These are phyloP conservation scores for Saccharum officinarum DNA, from an alignment of 176 grass and related monocot genomes.

Conservation along the genomic window DNA sequence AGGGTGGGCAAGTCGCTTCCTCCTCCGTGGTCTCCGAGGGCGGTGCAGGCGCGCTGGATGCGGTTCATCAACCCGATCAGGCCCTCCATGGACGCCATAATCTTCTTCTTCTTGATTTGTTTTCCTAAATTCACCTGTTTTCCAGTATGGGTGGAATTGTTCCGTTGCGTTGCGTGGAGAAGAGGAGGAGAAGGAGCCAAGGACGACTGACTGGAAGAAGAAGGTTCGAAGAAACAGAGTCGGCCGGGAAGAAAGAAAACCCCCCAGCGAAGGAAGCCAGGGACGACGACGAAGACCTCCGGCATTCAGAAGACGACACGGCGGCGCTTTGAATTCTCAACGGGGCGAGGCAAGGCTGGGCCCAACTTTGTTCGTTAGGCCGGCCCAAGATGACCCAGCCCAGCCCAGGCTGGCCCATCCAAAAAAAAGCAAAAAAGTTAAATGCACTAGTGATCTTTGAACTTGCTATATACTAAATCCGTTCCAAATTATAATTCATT, in stretches of 20 bases:
- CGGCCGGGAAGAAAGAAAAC: not conserved
- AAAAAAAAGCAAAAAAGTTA: too few species aligned
- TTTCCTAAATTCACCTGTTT: not conserved
- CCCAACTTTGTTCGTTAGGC: not conserved
- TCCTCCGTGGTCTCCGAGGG: slow-evolving; percentile 63
- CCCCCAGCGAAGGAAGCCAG: not conserved
- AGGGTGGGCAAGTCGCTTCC: slow-evolving; percentile 52
- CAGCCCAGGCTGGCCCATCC: too few species aligned
- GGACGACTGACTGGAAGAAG: not conserved
- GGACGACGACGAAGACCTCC: not conserved
- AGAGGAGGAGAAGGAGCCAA: not conserved
- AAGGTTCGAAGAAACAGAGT: not conserved
- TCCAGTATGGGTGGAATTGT: not conserved
- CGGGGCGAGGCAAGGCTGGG: not conserved
- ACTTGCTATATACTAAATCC: too few species aligned
- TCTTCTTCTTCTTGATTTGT: not conserved
- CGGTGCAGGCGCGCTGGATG: slow-evolving; percentile 75
- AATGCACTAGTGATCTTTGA: too few species aligned
- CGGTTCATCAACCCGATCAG: slow-evolving; percentile 74
- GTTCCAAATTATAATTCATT: too few species aligned
- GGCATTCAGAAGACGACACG: not conserved
- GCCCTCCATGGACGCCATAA: slow-evolving; percentile 51
- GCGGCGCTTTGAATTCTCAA: slow-evolving; percentile 10
- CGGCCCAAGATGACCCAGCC: not conserved
- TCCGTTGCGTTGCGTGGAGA: not conserved